Base-by-base conservation (phyloP, 163 green algal species). In the Botryococcus braunii region DNA sequence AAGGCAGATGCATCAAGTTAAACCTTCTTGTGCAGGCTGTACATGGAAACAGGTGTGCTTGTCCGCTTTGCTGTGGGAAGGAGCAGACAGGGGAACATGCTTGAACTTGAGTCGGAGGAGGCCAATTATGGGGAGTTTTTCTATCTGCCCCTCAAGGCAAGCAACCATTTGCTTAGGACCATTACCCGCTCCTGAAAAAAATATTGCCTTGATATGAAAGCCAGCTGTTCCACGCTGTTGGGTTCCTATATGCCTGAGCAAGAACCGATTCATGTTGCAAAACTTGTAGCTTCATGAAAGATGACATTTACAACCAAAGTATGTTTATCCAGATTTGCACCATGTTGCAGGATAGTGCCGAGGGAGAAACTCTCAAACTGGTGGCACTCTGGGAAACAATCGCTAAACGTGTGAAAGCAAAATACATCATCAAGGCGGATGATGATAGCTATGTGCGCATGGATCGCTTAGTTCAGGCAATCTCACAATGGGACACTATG, bases 401-500 rank as follows among this genome's bases (percentile, higher is more conserved):
- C 34, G 38, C 27, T 25, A 47, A 66, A 25, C 35, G 36, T 25
- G 47, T 46, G 21, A 39, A 48, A 39, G 59, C 49, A 0, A 57
- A 68, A 4, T 68, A 68, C 41, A 34, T 68, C 31, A 55, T 68
- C 9, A 68, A 68, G 62, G 41, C 58, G n/a, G 62, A 68, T 38
- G 62, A 68, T 37, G 62, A 68, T 43, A 68, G 41, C n/a, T 68
- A 68, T 58, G 62, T 68, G 23, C 62, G 62, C 32, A 41, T 68
- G 62, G 62, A 68, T 39, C 40, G 62, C n/a, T 43, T 68, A 29
- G 41, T 21, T 31, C 57, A 60, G 39, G 40, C 62, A 7, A 58
- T 68, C n/a, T 38, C 39, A 13, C 62, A 68, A 31, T 68, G 62
- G 62, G 17, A 27, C 6, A 9, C n/a, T 4, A 57, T 68, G 27